A percentile compares a stretch with the other conserved stretches of the same genome.
These are phyloP conservation scores for Suaeda aralocaspica DNA, from an alignment of 148 eudicot species.

Conservation along the genomic window DNA sequence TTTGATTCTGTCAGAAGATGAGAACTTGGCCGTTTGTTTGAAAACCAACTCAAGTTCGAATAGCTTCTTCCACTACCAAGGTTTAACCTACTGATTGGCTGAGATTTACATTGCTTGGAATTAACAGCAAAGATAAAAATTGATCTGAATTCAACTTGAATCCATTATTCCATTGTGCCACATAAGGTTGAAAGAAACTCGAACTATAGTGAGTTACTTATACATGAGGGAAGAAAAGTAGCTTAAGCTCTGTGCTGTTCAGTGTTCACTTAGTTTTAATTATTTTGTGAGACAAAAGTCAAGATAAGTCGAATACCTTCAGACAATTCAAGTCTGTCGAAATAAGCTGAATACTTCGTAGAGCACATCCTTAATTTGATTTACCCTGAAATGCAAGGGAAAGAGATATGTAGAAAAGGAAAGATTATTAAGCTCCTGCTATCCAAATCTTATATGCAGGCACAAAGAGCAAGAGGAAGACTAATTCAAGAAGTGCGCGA, in stretches of 20 bases:
- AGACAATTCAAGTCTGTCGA: no score
- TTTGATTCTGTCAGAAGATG: neutral
- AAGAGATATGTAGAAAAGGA: neutral
- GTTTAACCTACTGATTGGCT: neutral
- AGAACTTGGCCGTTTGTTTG: neutral
- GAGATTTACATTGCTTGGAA: neutral
- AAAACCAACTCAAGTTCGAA: no score
- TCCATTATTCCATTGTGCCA: no score
- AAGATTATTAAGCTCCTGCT: neutral
- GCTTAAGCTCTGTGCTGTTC: no score
- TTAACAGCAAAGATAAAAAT: neutral
- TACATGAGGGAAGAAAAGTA: no score
- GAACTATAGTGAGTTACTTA: neutral
- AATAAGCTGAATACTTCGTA: no score
- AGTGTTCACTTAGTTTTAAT: no score
- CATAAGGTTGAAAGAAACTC: neutral
- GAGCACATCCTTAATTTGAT: neutral
- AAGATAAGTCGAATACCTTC: no score
- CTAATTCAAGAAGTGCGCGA: conserved; percentile 62
- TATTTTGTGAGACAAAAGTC: no score
- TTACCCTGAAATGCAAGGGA: neutral
- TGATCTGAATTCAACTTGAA: no score
- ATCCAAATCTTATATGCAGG: conserved; percentile 35
- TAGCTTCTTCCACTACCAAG: neutral
- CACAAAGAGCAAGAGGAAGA: conserved; percentile 81